Evolutionary conservation across 495 filamentous ascomycete genomes (phyloP).

Genomic region (Aspergillus asperescens): DNA sequence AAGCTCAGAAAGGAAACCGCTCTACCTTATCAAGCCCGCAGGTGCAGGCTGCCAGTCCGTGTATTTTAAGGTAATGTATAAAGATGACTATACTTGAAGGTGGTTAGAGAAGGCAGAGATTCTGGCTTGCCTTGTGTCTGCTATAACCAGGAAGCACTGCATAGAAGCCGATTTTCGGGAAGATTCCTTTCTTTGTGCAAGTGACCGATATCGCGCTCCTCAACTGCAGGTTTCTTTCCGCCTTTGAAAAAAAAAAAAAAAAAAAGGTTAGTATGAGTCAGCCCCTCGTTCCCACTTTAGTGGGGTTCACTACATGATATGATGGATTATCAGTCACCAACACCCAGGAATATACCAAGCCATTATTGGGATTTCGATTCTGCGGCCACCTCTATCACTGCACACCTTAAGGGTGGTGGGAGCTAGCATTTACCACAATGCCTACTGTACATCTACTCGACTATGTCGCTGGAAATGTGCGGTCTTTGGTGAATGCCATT

Average conservation of each 20-base stretch:
- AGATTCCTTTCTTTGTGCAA: background rate
- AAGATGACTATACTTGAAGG: no score
- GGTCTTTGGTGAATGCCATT: constrained; percentile 93
- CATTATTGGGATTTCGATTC: background rate
- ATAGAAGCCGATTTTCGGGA: no score
- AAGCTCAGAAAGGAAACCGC: background rate
- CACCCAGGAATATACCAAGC: background rate
- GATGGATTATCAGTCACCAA: background rate
- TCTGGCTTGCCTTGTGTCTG: no score
- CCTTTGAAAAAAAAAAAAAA: background rate
- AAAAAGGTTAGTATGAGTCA: constrained; percentile 3
- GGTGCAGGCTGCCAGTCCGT: no score
- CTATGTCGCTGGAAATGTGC: constrained; percentile 81
- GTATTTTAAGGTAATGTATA: no score
- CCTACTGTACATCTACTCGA: constrained; percentile 89
- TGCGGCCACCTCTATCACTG: background rate
- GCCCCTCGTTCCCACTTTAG: background rate
- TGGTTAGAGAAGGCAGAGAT: no score
- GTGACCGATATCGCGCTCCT: background rate
- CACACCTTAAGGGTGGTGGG: background rate
- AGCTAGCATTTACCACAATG: constrained; percentile 47
- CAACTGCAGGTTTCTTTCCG: background rate
- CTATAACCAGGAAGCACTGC: no score
- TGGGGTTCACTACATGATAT: constrained; percentile 1
- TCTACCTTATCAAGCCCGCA: no score